A percentile compares a stretch with the other conserved stretches of the same genome.
Conservation (phyloP, 1,284 basidiomycete species). For the Ceratobasidium papillatum region DNA sequence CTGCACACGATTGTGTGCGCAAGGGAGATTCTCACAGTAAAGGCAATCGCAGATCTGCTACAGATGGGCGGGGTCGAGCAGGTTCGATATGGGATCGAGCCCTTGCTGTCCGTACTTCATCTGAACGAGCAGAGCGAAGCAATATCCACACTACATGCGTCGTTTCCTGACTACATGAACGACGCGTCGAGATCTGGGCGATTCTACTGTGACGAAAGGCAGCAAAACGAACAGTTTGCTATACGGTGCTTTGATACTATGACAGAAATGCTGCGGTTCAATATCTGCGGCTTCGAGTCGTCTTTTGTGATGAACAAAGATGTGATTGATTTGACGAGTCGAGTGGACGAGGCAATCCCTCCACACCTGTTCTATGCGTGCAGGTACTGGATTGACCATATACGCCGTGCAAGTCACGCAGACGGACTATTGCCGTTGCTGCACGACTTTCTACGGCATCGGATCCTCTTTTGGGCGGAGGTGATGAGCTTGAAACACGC, state of each 20-base stretch:
- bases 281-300: not conserved
- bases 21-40: not conserved
- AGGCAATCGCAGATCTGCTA: not conserved
- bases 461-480: not conserved
- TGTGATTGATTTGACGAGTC: not conserved
- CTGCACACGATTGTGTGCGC: not conserved
- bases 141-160: no score
- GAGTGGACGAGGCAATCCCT: not conserved
- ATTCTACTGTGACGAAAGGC: not conserved
- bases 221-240: no score
- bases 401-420: not conserved
- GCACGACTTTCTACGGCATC: not conserved
- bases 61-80: not conserved
- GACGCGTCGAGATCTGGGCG: not conserved
- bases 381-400: constrained; percentile 6
- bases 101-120: not conserved
- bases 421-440: no score
- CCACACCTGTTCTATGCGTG: constrained; percentile 12
- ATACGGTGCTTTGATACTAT: constrained; percentile 1
- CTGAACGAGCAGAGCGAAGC: not conserved
- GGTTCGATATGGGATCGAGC: not conserved
- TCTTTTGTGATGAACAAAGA: not conserved
- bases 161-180: not conserved
- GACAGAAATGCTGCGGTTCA: constrained; percentile 7
- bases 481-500: not conserved